Evolutionary conservation across 225 moss, liverwort and hornwort species (phyloP), one percentile per base, ranked within the genome.

Genomic region (Pleurozium schreberi): DNA sequence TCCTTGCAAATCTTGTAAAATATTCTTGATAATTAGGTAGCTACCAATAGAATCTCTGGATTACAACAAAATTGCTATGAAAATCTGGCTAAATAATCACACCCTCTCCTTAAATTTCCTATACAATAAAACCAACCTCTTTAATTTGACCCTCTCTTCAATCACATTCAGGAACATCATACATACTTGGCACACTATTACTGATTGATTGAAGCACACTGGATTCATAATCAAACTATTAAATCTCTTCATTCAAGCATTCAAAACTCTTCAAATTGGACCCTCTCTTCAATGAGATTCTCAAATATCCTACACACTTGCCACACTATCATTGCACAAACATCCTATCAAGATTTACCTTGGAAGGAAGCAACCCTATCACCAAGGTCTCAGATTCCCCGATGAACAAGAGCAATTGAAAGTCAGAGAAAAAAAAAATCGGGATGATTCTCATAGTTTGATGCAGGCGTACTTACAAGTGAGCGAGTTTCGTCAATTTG

Each of bases 391-490:
- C n/a, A n/a, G n/a, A n/a, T n/a, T n/a, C n/a, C n/a, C n/a, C n/a
- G n/a, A n/a, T n/a, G n/a, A 45, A 75, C 45, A 90, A 9, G 25
- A 74, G 42, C 60, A 80, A 50, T 43, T 83, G 47, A 52, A 77
- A n/a, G n/a, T n/a, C n/a, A 16, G 5, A 25, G 65, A 18, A 50
- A 30, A 68, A 43, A 60, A 50, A 42, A 11, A 36, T 50, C 59
- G 12, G 12, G 7, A 75, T 63, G 8, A 76, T 65, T n/a, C n/a
- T 31, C 20, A 28, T 7, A 10, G 22, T 76, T 68, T 61, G 34
- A 55, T 50, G 64, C 47, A 33, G 21, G 30, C 93, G 21, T 58
- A 58, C 58, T 92, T 90, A 94, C 93, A 94, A 77, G 85, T 94
- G 93, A 19, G 20, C 38, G 12, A 92, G 78, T 2, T 14, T 84